Evolutionary conservation across 495 filamentous ascomycete species (phyloP).

Genomic region (Neurospora sp.): DNA sequence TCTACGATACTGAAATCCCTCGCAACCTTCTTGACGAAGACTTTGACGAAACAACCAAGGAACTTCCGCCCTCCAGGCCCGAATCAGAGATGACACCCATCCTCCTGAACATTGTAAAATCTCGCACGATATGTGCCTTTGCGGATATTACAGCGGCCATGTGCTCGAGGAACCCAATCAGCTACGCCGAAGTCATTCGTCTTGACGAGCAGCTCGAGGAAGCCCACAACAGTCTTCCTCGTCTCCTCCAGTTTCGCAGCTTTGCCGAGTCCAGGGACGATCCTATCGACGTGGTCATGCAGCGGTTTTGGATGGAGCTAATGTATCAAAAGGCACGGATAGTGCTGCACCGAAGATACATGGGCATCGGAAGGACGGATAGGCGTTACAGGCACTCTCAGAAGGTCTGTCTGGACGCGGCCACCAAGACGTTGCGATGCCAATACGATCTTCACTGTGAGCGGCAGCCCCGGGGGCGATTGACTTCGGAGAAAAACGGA

Average conservation of each 20-base stretch:
- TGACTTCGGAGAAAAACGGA: conserved; percentile 11
- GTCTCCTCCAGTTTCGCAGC: conserved; percentile 9
- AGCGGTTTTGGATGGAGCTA: conserved; percentile 24
- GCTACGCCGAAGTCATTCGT: conserved; percentile 22
- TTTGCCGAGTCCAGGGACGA: conserved; percentile 17
- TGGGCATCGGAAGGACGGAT: conserved; percentile 20
- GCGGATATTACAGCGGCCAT: conserved; percentile 14
- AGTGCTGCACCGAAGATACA: conserved; percentile 25
- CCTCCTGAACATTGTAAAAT: conserved; percentile 17
- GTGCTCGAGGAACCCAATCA: conserved; percentile 12
- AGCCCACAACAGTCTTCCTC: conserved; percentile 14
- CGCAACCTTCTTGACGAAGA: conserved; percentile 31
- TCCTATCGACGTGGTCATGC: conserved; percentile 21
- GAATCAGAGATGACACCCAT: conserved; percentile 22
- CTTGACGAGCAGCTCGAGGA: conserved; percentile 23
- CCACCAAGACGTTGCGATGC: conserved; percentile 24
- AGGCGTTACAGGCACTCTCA: conserved; percentile 26
- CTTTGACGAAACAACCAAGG: conserved; percentile 19
- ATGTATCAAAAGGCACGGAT: conserved; percentile 21
- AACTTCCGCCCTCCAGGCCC: conserved; percentile 28
- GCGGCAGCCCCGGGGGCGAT: conserved; percentile 23
- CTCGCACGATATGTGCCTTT: conserved; percentile 16
- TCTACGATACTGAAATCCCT: conserved; percentile 27
- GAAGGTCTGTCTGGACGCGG: conserved; percentile 24
- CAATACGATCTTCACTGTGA: conserved; percentile 29